A percentile compares a stretch with the other conserved stretches of the same genome.
Conservation (phyloP, 1,139 yeast species). For the Hansenula lynferdii region DNA sequence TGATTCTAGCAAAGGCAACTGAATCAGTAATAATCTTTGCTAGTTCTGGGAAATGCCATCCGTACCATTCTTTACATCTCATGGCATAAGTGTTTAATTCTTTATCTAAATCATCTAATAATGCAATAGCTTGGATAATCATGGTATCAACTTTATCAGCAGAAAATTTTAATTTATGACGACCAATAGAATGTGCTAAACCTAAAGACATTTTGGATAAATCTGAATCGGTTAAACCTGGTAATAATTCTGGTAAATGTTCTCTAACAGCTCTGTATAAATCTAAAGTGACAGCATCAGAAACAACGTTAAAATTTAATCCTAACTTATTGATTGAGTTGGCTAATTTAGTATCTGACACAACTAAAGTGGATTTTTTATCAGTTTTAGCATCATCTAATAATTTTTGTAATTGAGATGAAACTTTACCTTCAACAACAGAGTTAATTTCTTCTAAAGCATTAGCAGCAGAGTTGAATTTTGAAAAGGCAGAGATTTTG, state of each 20-base stretch:
- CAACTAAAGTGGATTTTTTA: constrained; percentile 86
- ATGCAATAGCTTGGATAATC: constrained; percentile 98
- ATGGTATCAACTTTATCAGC: constrained; percentile 98
- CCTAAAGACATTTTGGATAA: constrained; percentile 94
- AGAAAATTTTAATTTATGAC: constrained; percentile 94
- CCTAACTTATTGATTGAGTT: constrained; percentile 95
- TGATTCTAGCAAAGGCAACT: constrained; percentile 89
- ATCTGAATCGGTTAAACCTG: constrained; percentile 85
- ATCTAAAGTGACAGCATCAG: constrained; percentile 93
- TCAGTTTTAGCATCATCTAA: constrained; percentile 81
- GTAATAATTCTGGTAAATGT: constrained; percentile 87
- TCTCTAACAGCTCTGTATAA: constrained; percentile 94
- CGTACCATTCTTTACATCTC: constrained; percentile 99
- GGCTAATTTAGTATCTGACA: constrained; percentile 93
- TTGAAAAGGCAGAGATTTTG: constrained; percentile 92
- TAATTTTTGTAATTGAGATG: constrained; percentile 72
- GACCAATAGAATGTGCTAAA: constrained; percentile 95
- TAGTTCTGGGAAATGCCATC: constrained; percentile 99
- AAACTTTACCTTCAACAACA: constrained; percentile 88
- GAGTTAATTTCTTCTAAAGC: constrained; percentile 96
- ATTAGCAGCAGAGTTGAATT: constrained; percentile 89
- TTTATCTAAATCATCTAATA: constrained; percentile 94
- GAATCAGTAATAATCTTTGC: constrained; percentile 96
- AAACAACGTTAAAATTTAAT: constrained; percentile 78
- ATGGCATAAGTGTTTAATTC: constrained; percentile 96